Conservation (phyloP, 495 filamentous ascomycete genomes). For the Penicillium pancosmium region DNA sequence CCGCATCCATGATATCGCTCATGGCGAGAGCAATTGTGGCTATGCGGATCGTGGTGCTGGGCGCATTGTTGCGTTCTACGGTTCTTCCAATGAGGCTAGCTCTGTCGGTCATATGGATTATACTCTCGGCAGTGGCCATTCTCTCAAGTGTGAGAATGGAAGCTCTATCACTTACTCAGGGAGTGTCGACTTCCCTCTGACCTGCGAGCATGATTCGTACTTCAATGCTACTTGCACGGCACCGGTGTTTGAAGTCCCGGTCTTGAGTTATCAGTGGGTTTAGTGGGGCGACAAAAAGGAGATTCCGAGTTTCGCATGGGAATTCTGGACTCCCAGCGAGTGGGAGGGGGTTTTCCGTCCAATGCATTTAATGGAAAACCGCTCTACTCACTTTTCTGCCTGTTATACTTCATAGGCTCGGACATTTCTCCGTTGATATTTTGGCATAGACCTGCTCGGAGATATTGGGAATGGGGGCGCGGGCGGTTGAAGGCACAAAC, state of each 20-base stretch:
- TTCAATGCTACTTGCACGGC: constrained; percentile 41
- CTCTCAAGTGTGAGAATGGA: constrained; percentile 36
- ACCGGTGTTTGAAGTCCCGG: constrained; percentile 33
- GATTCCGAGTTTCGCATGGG: too few relatives aligned
- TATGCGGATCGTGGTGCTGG: constrained; percentile 37
- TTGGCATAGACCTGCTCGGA: too few relatives aligned
- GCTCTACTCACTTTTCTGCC: too few relatives aligned
- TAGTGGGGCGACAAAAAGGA: neutral
- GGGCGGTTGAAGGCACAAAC: too few relatives aligned
- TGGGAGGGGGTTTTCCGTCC: too few relatives aligned
- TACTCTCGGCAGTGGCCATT: constrained; percentile 38
- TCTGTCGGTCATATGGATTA: constrained; percentile 36
- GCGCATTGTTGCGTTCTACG: constrained; percentile 39
- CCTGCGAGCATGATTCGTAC: constrained; percentile 31
- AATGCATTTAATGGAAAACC: too few relatives aligned
- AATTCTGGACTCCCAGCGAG: too few relatives aligned
- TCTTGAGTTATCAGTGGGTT: constrained; percentile 37
- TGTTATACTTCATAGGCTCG: too few relatives aligned
- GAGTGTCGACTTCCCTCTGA: constrained; percentile 31
- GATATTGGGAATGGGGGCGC: too few relatives aligned
- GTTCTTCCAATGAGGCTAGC: constrained; percentile 26
- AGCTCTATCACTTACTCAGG: constrained; percentile 40
- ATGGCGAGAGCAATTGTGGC: constrained; percentile 38
- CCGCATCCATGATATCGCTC: constrained; percentile 38
- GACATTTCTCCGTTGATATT: too few relatives aligned